Conservation (phyloP, 768 basidiomycete species). For the Butyriboletus loyo region DNA sequence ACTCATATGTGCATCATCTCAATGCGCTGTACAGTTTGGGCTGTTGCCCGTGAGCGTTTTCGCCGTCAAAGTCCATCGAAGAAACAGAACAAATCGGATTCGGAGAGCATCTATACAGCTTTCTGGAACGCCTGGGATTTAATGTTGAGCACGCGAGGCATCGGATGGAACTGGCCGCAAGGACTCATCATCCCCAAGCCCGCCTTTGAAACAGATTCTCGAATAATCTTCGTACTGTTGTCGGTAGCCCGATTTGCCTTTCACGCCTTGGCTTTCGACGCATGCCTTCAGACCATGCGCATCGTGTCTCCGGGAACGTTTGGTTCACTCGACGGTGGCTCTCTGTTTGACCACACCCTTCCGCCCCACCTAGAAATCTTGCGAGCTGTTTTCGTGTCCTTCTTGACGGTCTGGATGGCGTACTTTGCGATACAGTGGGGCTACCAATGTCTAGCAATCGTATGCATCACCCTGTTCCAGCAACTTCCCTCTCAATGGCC, state of each 20-base stretch:
- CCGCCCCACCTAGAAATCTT: conserved; percentile 31
- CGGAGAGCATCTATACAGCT: conserved; percentile 5
- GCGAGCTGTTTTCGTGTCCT: conserved; percentile 42
- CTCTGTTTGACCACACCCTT: conserved; percentile 36
- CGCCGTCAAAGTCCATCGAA: not conserved
- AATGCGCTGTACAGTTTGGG: conserved; percentile 18
- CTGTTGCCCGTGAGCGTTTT: conserved; percentile 13
- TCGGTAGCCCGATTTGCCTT: conserved; percentile 6
- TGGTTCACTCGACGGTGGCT: conserved; percentile 30
- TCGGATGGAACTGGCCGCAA: conserved; percentile 28
- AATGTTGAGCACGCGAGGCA: conserved; percentile 17
- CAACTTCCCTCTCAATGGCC: conserved; percentile 57
- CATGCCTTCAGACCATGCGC: conserved; percentile 10
- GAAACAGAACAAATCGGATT: not conserved
- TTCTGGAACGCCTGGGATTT: conserved; percentile 29
- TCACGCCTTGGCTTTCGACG: conserved; percentile 8
- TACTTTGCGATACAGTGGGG: conserved; percentile 43
- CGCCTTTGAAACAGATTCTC: conserved; percentile 14
- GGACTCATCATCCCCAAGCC: conserved; percentile 15
- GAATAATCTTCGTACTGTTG: conserved; percentile 9
- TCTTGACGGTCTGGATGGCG: conserved; percentile 43
- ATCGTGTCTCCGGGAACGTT: conserved; percentile 40
- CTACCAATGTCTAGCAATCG: conserved; percentile 41
- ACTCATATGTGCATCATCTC: conserved; percentile 10
- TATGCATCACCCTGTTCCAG: conserved; percentile 43